phyloP scores from a whole-genome alignment of 768 basidiomycete species.

The Suillus paluster region DNA sequence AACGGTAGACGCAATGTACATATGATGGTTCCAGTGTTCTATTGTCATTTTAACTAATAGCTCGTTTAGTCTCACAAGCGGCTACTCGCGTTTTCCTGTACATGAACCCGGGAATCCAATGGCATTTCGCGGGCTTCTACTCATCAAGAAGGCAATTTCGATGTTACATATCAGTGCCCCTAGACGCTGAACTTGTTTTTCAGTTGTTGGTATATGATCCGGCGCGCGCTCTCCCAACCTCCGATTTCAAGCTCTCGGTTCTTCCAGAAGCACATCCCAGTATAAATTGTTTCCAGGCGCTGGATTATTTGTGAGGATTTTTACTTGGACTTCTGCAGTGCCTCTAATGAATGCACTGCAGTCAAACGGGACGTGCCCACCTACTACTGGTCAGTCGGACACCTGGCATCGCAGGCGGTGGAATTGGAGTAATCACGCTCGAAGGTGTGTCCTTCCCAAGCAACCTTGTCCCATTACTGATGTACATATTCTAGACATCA shows the following conservation, averaged over 20 bases:
- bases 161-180: slow-evolving; percentile 11
- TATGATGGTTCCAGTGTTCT: slow-evolving; percentile 15
- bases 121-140: slow-evolving; percentile 79
- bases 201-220: slow-evolving; percentile 92
- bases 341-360: slow-evolving; percentile 28
- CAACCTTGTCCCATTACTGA: background rate
- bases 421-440: slow-evolving; percentile 88
- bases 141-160: slow-evolving; percentile 74
- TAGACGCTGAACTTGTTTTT: slow-evolving; percentile 10
- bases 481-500: slow-evolving; percentile 57
- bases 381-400: slow-evolving; percentile 83
- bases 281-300: slow-evolving; percentile 93
- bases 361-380: slow-evolving; percentile 95
- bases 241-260: slow-evolving; percentile 76
- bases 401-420: slow-evolving; percentile 83
- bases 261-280: slow-evolving; percentile 87
- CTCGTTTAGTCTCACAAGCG: slow-evolving; percentile 62
- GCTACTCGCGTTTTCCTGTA: slow-evolving; percentile 94
- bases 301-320: slow-evolving; percentile 81
- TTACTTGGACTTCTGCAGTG: background rate
- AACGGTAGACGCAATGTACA: slow-evolving; percentile 78
- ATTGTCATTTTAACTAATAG: slow-evolving; percentile 9
- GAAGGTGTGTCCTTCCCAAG: slow-evolving; percentile 55
- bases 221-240: slow-evolving; percentile 72
- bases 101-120: slow-evolving; percentile 71